Base-by-base conservation (phyloP, 768 basidiomycete species). In the Trametes meyenii region DNA sequence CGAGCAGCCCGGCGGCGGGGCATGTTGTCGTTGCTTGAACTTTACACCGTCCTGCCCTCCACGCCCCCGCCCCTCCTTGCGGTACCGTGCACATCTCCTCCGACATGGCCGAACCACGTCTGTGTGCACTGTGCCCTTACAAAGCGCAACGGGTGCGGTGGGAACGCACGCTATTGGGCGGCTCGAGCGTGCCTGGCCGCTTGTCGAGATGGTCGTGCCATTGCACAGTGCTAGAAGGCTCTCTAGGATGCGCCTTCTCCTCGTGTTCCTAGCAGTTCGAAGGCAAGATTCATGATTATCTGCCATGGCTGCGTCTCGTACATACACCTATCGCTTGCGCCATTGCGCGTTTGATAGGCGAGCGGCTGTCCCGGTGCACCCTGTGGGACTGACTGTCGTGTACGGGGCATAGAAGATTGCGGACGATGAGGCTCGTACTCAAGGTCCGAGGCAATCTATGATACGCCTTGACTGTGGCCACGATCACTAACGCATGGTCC, bases 291-390 rank as follows among this genome's bases (percentile, higher is more conserved):
- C 29, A 50, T 39, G 48, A 50, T 57, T 24, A 49, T n/a, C 38
- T 48, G 56, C 46, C 48, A 50, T 51, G 39, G 21, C 49, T 19
- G 49, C 24, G 35, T 24, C 42, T 46, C 29, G 24, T 24, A 40
- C 23, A 48, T 57, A 12, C 50, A 16, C 29, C 10, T 50, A 40
- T 35, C 16, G 12, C 39, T 35, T 23, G 19, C 55, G 11, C 17
- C 49, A 8, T 19, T 40, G 42, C 40, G 33, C 36, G 49, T n/a
- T 35, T 50, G 57, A 58, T 58, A 58, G 49, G 51, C 36, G 57
- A 36, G 35, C 12, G 19, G 7, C 40, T 24, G 11, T 17, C 21
- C 57, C 49, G 57, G 19, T 43, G 29, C 17, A 11, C 23, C 57
- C 57, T 49, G 49, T 51, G 23, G 26, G 16, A 40, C 13, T 11